Percentiles rank a stretch among this genome's conserved stretches.
Evolutionary conservation across 371 early-diverging fungal species (phyloP).

Genomic region (Blakeslea trispora): DNA sequence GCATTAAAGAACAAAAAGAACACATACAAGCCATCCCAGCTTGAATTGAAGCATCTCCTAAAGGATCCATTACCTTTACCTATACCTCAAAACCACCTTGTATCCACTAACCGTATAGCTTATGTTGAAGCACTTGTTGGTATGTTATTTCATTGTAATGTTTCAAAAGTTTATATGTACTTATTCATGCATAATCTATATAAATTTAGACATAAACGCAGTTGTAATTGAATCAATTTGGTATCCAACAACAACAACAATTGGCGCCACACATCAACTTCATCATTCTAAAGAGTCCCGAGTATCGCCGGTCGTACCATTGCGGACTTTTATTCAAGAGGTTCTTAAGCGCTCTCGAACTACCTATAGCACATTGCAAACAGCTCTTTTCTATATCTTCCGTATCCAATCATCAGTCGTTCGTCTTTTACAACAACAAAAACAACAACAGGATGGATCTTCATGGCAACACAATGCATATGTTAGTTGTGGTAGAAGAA

Average conservation of each 20-base stretch:
- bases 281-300: constrained; percentile 22
- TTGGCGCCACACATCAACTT: constrained; percentile 16
- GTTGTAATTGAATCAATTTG: constrained; percentile 66
- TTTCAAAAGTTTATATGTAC: too few relatives aligned
- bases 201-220: constrained; percentile 53
- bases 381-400: constrained; percentile 72
- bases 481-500: constrained; percentile 70
- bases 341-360: constrained; percentile 75
- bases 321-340: constrained; percentile 76
- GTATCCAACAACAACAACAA: constrained; percentile 29
- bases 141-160: too few relatives aligned
- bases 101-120: constrained; percentile 32
- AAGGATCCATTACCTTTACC: constrained; percentile 2
- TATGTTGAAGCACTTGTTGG: constrained; percentile 59
- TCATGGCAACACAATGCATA: constrained; percentile 35
- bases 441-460: constrained; percentile 18
- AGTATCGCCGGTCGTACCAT: constrained; percentile 59
- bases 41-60: constrained; percentile 1
- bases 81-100: constrained; percentile 19
- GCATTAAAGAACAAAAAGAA: constrained; percentile 28
- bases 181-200: too few relatives aligned
- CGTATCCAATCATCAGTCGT: constrained; percentile 45
- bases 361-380: constrained; percentile 79
- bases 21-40: constrained; percentile 9
- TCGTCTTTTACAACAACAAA: too few relatives aligned